Base-by-base conservation (phyloP, 192 early-diverging fungal species). In the Umbelopsis ramanniana region DNA sequence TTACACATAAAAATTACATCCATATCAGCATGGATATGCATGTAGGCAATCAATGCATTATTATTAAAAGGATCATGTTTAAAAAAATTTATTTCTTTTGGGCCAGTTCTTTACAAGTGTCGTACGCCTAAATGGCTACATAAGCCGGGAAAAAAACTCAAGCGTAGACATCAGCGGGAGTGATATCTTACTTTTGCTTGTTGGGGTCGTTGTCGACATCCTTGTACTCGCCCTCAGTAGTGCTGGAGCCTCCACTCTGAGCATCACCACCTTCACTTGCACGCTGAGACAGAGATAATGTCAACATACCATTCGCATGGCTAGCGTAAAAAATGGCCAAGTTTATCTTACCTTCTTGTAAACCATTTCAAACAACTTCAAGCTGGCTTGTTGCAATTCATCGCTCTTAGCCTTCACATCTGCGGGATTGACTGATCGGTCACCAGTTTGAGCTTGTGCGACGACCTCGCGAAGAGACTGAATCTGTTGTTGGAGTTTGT, bases 341-440 rank as follows among this genome's bases (percentile, higher is more conserved):
- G 8, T 68, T 74, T 3, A 11, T 29, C 33, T 70, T 68, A 68
- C 75, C 72, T 91, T 91, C 89, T 97, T 95, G 89, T 99, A 97
- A 17, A 93, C 93, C 90, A 94, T 91, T 88, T 99, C 94, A 80
- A 99, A 99, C 67, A 99, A 85, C 86, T 99, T 99, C 70, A 99
- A 83, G 69, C 90, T 90, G 8, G 89, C 90, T 81, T 93, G 91
- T 85, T 99, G 96, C 72, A 97, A 79, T 53, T 91, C 93, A 60
- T 85, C 86, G 46, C 87, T 82, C 84, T 95, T 92, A 79, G 87
- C 80, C 87, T 94, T 95, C 80, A 99, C 89, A 54, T 94, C 90
- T 68, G 96, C 96, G 17, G 92, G 86, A 26, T 85, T 85, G 38
- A 89, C 74, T n/a, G 77, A 81, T 60, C 87, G 85, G 53, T 92